Evolutionary conservation across 345 rosid species (phyloP).

Genomic region (Melaleuca alternifolia): DNA sequence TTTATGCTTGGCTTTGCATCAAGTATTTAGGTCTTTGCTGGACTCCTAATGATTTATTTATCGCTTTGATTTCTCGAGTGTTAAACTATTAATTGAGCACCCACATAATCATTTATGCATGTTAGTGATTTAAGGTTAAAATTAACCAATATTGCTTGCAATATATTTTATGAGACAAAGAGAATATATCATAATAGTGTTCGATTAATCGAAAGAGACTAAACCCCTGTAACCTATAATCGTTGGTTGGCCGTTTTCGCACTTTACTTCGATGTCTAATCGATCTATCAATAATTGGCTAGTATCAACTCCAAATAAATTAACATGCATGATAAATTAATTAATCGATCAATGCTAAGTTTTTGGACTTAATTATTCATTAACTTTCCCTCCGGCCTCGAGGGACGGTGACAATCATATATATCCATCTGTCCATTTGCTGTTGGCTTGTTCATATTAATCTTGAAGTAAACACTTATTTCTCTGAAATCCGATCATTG

Average conservation of each 20-base stretch:
- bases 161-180: not conserved
- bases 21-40: not conserved
- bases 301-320: not conserved
- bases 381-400: not conserved
- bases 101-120: too few species aligned
- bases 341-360: not conserved
- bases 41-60: not conserved
- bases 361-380: not conserved
- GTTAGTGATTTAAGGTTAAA: not conserved
- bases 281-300: not conserved
- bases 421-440: not conserved
- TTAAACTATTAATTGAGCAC: too few species aligned
- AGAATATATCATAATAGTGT: not conserved
- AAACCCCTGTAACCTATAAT: not conserved
- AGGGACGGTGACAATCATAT: not conserved
- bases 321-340: not conserved
- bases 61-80: not conserved
- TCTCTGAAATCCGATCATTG: not conserved
- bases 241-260: rapidly evolving
- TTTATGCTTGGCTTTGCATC: not conserved
- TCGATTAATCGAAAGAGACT: not conserved
- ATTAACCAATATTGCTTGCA: not conserved
- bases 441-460: not conserved
- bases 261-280: not conserved
- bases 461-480: not conserved